phyloP scores from a whole-genome alignment of 805 yeast species.

The Starmerella khaoyaiensis region DNA sequence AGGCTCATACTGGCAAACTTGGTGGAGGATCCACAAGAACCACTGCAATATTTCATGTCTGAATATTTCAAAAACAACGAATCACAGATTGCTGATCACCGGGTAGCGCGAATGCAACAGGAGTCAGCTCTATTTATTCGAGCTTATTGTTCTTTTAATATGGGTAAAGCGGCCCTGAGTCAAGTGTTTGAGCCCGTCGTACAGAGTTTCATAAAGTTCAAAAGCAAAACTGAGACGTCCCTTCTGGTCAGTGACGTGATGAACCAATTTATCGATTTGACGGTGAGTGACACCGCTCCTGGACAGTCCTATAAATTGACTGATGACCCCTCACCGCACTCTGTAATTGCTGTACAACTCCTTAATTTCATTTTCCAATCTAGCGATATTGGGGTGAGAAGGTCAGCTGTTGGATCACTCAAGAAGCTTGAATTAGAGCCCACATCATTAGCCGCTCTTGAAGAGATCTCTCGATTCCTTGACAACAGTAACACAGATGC shows the following conservation, averaged over 20 bases:
- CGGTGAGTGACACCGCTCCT: no score
- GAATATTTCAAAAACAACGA: conserved; percentile 57
- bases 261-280: conserved; percentile 65
- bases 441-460: not conserved
- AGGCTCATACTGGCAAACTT: conserved; percentile 70
- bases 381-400: conserved; percentile 1
- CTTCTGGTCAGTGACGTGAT: conserved; percentile 33
- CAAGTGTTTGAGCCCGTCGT: conserved; percentile 3
- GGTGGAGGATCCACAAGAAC: conserved; percentile 47
- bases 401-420: conserved; percentile 9
- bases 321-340: conserved; percentile 6
- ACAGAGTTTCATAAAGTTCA: conserved; percentile 22
- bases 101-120: conserved; percentile 36
- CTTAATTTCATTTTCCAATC: not conserved
- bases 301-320: no score
- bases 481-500: no score
- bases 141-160: conserved; percentile 29
- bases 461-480: no score
- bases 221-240: conserved; percentile 25
- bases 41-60: conserved; percentile 46
- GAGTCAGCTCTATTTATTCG: conserved; percentile 30
- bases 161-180: conserved; percentile 34
- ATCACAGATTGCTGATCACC: conserved; percentile 34
- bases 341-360: conserved; percentile 7
- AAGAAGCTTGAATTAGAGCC: conserved; percentile 6